A percentile compares a stretch with the other conserved stretches of the same genome.
Conservation (phyloP, 1,284 basidiomycete species). For the Ustilago sp. region DNA sequence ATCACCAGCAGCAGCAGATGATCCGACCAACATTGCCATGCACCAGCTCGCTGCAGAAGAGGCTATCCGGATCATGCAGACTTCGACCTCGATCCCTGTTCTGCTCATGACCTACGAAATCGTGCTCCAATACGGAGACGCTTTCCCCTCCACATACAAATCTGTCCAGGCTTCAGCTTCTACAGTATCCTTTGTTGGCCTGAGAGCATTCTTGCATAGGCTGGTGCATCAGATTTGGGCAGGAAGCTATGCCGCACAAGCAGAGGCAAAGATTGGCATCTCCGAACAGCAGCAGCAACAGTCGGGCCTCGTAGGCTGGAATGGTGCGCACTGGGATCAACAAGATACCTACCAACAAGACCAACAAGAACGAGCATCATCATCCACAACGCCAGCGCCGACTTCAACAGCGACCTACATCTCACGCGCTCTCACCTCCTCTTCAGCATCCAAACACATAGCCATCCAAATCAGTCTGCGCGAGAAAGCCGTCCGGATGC, state of each 20-base stretch:
- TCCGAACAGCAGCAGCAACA: conserved; percentile 20
- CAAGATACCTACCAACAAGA: background rate
- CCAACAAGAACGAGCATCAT: background rate
- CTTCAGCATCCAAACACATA: conserved; percentile 37
- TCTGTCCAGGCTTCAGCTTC: conserved; percentile 43
- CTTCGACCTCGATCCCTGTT: conserved; percentile 82
- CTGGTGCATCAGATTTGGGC: conserved; percentile 68
- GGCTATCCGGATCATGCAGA: conserved; percentile 50
- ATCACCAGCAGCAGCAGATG: background rate
- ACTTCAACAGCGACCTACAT: conserved; percentile 3
- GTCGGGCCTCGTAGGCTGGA: conserved; percentile 12
- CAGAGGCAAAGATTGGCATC: conserved; percentile 53
- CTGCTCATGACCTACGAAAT: conserved; percentile 84
- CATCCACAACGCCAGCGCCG: background rate
- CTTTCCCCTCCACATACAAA: conserved; percentile 47
- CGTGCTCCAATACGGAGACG: conserved; percentile 78
- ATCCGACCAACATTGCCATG: conserved; percentile 22
- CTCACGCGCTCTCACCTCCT: conserved; percentile 14
- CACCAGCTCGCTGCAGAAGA: conserved; percentile 47
- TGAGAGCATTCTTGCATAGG: conserved; percentile 56
- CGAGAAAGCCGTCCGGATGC: conserved; percentile 71
- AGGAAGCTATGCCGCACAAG: conserved; percentile 64
- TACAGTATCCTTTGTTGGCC: conserved; percentile 33
- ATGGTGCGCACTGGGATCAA: conserved; percentile 24
- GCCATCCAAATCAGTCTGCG: conserved; percentile 57